Base-by-base conservation (phyloP, 768 basidiomycete species). In the Lentinula raphanica region DNA sequence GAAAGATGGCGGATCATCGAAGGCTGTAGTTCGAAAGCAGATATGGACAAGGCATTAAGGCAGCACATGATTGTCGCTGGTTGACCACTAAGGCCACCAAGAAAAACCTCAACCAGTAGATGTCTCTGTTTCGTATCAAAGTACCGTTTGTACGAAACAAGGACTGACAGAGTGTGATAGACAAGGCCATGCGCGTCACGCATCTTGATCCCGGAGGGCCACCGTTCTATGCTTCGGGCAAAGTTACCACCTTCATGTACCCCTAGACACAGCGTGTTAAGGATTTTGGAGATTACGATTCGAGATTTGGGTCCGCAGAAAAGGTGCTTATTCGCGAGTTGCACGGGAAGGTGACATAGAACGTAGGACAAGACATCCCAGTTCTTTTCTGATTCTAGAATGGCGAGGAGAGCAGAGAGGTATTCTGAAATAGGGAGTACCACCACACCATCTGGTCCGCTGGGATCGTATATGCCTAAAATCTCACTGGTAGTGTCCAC, bases 361-460 rank as follows among this genome's bases (percentile, higher is more conserved):
- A 94, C 77, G 66, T 97, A 98, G 2, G 94, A 93, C 11, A 97
- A 78, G 39, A 98, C 77, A 59, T 98, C 97, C 95, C 96, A 98
- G 60, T 87, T 91, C 46, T 77, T 81, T 65, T 94, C 94, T 40
- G 77, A 76, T 58, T 87, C 82, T 39, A 98, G 71, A 60, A 97
- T 79, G 2, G 73, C 74, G 53, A 85, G 73, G 46, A 98, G 64
- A 13, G 78, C 78, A 9, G 66, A 64, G 5, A 98, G 77, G 67
- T 96, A 94, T 46, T 76, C 68, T 4, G 94, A 94, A 5, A 93
- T 76, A 0, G 87, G 89, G 2, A 99, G 74, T 59, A 88, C 76
- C 12, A 77, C 67, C 29, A 69, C 61, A 9, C 69, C 70, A 29
- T 74, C 75, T 0, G 78, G 72, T 28, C 74, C 77, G 1, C 67